A percentile compares a stretch with the other conserved stretches of the same genome.
Conservation (phyloP, 2,329 filamentous ascomycete species). For the Verticillium nonalfalfae region DNA sequence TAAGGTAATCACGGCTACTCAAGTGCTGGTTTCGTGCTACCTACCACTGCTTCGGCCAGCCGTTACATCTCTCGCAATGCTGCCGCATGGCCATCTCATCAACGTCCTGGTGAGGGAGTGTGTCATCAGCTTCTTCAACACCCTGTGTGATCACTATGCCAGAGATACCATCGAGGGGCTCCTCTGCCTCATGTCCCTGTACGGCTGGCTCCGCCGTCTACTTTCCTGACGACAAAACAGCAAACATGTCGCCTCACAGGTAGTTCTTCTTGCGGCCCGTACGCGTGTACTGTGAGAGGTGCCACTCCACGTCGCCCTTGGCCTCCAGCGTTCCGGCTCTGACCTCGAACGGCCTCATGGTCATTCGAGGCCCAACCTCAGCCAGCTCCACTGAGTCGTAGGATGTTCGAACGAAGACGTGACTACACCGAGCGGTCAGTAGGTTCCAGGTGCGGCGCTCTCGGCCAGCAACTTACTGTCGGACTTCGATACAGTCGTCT, state of each 20-base stretch:
- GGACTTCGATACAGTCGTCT: slow-evolving; percentile 87
- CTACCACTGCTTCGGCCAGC: neutral
- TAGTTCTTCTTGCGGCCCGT: slow-evolving; percentile 96
- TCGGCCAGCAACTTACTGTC: slow-evolving; percentile 29
- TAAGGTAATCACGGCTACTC: neutral
- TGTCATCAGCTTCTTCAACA: neutral
- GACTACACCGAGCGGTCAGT: slow-evolving; percentile 7
- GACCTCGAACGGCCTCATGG: slow-evolving; percentile 85
- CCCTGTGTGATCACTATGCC: neutral
- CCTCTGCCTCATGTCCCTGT: neutral
- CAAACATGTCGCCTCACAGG: slow-evolving; percentile 45
- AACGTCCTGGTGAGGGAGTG: neutral
- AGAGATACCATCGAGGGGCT: slow-evolving; percentile 1
- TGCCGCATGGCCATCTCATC: neutral
- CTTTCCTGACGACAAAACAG: neutral
- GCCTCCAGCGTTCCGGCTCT: slow-evolving; percentile 86
- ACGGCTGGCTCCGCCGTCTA: neutral
- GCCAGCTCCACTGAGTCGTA: slow-evolving; percentile 79
- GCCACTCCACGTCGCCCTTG: slow-evolving; percentile 95
- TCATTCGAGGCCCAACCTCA: slow-evolving; percentile 74
- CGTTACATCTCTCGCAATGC: neutral
- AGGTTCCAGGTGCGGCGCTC: neutral
- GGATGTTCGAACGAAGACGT: slow-evolving; percentile 87
- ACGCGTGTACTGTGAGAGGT: slow-evolving; percentile 89
- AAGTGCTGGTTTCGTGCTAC: neutral